A percentile compares a stretch with the other conserved stretches of the same genome.
phyloP scores from a whole-genome alignment of 2,329 filamentous ascomycete species.

The Aspergillus puulaauensis region DNA sequence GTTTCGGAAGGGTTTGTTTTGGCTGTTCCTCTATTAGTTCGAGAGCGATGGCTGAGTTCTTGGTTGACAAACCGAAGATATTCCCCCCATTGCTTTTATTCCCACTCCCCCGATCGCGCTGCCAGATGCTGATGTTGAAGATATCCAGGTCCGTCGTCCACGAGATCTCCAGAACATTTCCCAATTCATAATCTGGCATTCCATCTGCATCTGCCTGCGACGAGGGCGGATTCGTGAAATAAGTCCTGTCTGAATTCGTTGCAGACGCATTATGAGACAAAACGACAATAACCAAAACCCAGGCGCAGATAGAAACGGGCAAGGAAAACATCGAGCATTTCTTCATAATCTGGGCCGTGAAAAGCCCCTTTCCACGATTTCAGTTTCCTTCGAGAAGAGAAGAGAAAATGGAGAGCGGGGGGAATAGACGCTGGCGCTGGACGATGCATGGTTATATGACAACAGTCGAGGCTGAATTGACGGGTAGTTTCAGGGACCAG shows the following conservation, averaged over 20 bases:
- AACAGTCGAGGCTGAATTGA: not conserved
- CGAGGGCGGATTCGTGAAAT: constrained; percentile 2
- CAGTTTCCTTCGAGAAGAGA: not conserved
- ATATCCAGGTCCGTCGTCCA: constrained; percentile 1
- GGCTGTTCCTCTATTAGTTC: not conserved
- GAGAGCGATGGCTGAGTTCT: not conserved
- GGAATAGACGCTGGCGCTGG: not conserved
- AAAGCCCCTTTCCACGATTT: not conserved
- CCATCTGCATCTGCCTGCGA: not conserved
- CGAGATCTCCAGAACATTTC: not conserved
- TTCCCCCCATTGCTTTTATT: not conserved
- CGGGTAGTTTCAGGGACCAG: constrained; percentile 1
- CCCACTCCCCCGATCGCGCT: not conserved
- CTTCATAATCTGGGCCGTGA: not conserved
- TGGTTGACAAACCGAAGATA: constrained; percentile 5
- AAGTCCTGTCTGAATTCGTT: not conserved
- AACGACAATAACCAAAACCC: not conserved
- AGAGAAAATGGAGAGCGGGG: not conserved
- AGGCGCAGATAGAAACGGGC: not conserved
- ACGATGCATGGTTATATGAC: not conserved
- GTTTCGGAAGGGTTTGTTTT: not conserved
- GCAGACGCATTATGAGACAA: not conserved
- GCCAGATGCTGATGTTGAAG: constrained; percentile 10
- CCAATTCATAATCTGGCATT: not conserved
- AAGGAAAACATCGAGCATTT: not conserved